Conservation (phyloP, 495 filamentous ascomycete genomes). For the Rostrohypoxylon terebratum region DNA sequence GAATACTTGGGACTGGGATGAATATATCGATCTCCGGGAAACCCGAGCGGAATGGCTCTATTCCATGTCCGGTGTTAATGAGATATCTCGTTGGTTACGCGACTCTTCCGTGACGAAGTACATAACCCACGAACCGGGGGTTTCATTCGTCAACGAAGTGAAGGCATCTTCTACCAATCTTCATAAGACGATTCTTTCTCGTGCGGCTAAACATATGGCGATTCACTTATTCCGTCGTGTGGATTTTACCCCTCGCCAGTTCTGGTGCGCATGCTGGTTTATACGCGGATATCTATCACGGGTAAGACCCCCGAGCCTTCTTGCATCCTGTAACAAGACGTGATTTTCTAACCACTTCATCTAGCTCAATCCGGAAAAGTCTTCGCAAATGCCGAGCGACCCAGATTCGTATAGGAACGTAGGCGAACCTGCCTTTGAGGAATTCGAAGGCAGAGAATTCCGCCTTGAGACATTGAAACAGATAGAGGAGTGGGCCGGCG, state of each 20-base stretch:
- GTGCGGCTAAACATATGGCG: slow-evolving; percentile 42
- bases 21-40: slow-evolving; percentile 26
- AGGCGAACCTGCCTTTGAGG: not conserved
- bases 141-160: slow-evolving; percentile 32
- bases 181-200: slow-evolving; percentile 38
- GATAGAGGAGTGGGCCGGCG: slow-evolving; percentile 41
- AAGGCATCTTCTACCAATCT: slow-evolving; percentile 38
- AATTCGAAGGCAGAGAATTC: slow-evolving; percentile 38
- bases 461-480: slow-evolving; percentile 20
- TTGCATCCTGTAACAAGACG: not conserved
- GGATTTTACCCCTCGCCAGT: slow-evolving; percentile 47
- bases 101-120: slow-evolving; percentile 52
- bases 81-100: slow-evolving; percentile 51
- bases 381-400: slow-evolving; percentile 34
- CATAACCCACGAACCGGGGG: slow-evolving; percentile 36
- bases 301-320: slow-evolving; percentile 20
- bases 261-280: slow-evolving; percentile 39
- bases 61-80: slow-evolving; percentile 43
- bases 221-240: slow-evolving; percentile 44
- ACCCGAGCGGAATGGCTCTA: slow-evolving; percentile 50
- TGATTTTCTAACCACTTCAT: slow-evolving; percentile 23
- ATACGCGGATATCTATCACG: slow-evolving; percentile 45
- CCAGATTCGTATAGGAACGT: slow-evolving; percentile 17
- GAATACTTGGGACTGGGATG: slow-evolving; percentile 44
- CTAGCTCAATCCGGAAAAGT: slow-evolving; percentile 38